Conservation (phyloP, 1,284 basidiomycete genomes). For the Boletus semigastroideus region DNA sequence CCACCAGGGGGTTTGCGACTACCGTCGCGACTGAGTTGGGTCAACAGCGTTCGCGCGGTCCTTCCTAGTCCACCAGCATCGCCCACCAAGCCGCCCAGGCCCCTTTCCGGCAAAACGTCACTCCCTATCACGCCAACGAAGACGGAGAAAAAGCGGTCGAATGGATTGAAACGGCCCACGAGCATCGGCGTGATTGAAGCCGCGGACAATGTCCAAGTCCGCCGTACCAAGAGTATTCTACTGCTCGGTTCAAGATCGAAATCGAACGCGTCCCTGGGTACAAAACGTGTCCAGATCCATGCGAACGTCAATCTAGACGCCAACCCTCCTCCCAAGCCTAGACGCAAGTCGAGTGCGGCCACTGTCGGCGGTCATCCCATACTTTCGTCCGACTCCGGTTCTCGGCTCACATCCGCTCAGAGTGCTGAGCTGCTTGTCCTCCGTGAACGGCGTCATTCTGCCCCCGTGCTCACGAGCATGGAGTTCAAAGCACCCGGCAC, state of each 20-base stretch:
- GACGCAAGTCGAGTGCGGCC: conserved; percentile 31
- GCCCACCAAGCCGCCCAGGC: conserved; percentile 19
- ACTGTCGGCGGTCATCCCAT: conserved; percentile 8
- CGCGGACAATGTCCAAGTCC: conserved; percentile 25
- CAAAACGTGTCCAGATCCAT: conserved; percentile 33
- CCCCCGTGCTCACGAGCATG: conserved; percentile 25
- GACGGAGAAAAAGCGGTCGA: conserved; percentile 7
- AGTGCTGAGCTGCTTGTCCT: conserved; percentile 26
- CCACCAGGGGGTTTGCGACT: conserved; percentile 31
- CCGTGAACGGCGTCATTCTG: conserved; percentile 33
- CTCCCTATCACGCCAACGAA: conserved; percentile 12
- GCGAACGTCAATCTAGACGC: conserved; percentile 19
- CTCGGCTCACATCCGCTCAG: not conserved
- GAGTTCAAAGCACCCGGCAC: not conserved
- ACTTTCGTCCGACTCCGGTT: not conserved
- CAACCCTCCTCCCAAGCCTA: conserved; percentile 16
- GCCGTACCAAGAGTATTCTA: conserved; percentile 34
- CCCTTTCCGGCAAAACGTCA: conserved; percentile 7
- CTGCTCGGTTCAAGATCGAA: conserved; percentile 33
- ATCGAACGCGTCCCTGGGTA: conserved; percentile 23
- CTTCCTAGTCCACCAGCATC: conserved; percentile 34
- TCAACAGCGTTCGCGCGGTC: conserved; percentile 27
- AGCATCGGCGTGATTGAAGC: conserved; percentile 34
- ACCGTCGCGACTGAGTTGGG: conserved; percentile 33
- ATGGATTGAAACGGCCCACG: conserved; percentile 21